Conservation (phyloP, 129 eudicot species). For the Flaveria robusta region DNA sequence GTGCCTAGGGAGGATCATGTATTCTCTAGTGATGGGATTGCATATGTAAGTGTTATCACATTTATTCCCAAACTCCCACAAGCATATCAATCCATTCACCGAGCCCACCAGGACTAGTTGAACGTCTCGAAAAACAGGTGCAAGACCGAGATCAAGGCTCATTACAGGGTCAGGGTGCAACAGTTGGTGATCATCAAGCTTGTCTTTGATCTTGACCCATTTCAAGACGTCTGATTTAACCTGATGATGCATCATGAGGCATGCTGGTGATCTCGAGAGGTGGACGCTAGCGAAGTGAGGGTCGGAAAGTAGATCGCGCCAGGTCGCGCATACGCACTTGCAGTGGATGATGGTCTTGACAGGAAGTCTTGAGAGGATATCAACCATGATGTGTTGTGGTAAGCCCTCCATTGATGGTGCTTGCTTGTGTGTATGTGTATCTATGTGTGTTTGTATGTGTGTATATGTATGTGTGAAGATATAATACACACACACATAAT, state of each 20-base stretch:
- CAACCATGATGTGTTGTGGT: conserved; percentile 29
- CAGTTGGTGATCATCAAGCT: conserved; percentile 7
- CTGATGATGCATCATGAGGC: conserved; percentile 38
- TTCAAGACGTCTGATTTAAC: conserved; percentile 25
- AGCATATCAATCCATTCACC: conserved; percentile 37
- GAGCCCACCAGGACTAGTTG: conserved; percentile 20
- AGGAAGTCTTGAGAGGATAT: conserved; percentile 46
- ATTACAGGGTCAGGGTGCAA: conserved; percentile 20
- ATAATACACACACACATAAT: too few species aligned
- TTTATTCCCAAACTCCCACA: conserved; percentile 13
- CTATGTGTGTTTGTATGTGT: too few species aligned
- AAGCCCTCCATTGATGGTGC: conserved; percentile 30
- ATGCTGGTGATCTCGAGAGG: conserved; percentile 36
- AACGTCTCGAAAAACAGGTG: background rate
- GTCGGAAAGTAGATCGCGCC: conserved; percentile 36
- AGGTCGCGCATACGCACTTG: conserved; percentile 44
- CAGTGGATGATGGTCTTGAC: conserved; percentile 37
- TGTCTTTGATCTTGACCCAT: conserved; percentile 27
- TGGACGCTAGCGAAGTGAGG: conserved; percentile 36
- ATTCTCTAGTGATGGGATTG: conserved; percentile 52
- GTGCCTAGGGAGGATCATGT: conserved; percentile 32
- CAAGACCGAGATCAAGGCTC: conserved; percentile 23
- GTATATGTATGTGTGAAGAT: too few species aligned
- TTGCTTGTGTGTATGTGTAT: background rate
- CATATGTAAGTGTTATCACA: conserved; percentile 37